These are phyloP conservation scores for Penstemon barbatus DNA, from an alignment of 257 asterid genomes.

Conservation along the genomic window DNA sequence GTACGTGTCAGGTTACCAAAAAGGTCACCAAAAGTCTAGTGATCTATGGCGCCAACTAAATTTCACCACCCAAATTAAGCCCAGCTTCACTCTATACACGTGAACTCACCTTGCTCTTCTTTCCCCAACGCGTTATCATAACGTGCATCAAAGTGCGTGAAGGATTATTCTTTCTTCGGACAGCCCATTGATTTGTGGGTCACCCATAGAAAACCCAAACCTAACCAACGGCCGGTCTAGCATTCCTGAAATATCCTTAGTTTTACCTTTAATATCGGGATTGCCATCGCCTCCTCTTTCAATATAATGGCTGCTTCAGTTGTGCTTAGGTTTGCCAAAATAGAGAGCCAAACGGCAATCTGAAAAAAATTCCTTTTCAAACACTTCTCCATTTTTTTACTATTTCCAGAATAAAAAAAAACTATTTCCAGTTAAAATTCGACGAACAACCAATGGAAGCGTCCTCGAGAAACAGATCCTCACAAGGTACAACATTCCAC, in stretches of 20 bases:
- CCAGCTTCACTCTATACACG: constrained; percentile 10
- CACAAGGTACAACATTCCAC: constrained; percentile 35
- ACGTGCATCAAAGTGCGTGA: constrained; percentile 23
- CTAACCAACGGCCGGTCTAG: constrained; percentile 31
- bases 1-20: constrained; percentile 34
- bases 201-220: constrained; percentile 12
- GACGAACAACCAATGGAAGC: constrained; percentile 37
- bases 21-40: constrained; percentile 21
- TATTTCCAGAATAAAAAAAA: background rate
- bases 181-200: background rate
- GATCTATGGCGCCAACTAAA: constrained; percentile 34
- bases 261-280: background rate
- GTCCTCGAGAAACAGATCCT: constrained; percentile 39
- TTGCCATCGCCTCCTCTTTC: constrained; percentile 22
- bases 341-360: constrained; percentile 31
- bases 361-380: background rate
- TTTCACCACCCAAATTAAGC: background rate
- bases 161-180: background rate
- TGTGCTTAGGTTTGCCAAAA: constrained; percentile 51
- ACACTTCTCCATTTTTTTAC: background rate
- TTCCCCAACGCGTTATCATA: background rate
- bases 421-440: background rate
- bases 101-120: background rate
- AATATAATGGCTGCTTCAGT: constrained; percentile 40
- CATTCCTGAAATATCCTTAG: background rate